phyloP scores from a whole-genome alignment of 148 eudicot species.

The Vaccinium corymbosum region DNA sequence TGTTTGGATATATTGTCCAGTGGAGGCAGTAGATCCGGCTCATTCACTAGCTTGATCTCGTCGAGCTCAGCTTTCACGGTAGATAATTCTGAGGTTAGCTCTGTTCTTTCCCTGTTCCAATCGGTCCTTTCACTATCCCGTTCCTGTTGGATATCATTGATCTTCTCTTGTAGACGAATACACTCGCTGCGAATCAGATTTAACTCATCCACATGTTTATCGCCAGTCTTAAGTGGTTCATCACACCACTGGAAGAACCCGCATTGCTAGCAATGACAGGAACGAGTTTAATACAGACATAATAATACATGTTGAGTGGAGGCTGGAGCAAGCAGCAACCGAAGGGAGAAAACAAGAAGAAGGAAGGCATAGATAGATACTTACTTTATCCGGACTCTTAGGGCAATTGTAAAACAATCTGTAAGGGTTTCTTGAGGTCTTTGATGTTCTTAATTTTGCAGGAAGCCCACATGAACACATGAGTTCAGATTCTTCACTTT shows the following conservation, averaged over 20 bases:
- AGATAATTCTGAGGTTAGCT: background rate
- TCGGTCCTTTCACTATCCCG: background rate
- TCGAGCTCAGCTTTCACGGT: background rate
- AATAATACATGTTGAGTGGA: background rate
- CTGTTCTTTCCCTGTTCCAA: background rate
- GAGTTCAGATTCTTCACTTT: background rate
- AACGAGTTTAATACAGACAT: background rate
- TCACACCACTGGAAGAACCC: background rate
- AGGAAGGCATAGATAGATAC: background rate
- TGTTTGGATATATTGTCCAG: background rate
- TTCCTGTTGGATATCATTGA: background rate
- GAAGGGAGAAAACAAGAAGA: background rate
- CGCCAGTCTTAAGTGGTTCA: background rate
- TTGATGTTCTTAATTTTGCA: slow-evolving; percentile 1
- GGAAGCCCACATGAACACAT: background rate
- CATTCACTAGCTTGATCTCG: background rate
- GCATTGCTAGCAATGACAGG: background rate
- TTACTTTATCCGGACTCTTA: background rate
- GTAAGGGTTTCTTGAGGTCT: background rate
- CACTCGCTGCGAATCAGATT: background rate
- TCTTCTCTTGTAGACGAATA: background rate
- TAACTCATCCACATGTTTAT: background rate
- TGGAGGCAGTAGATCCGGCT: background rate
- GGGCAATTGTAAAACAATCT: background rate
- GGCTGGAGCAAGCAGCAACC: background rate